Conservation (phyloP, 139 green algal genomes). For the Tetraselmis chui region DNA sequence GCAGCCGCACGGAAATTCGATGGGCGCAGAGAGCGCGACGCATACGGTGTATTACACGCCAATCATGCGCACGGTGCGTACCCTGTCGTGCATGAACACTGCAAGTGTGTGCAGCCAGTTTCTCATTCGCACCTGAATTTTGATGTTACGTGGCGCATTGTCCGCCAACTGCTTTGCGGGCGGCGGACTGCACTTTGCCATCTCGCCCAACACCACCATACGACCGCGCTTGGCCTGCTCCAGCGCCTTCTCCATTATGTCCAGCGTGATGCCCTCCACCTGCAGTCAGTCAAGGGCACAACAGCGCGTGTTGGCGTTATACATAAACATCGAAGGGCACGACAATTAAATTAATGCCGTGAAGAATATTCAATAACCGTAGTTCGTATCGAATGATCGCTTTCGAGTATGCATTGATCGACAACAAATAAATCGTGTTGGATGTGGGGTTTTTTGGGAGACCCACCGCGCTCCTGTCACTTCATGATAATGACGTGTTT, state of each 20-base stretch:
- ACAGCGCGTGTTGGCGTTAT: not conserved
- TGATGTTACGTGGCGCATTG: conserved; percentile 42
- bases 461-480: too few species aligned
- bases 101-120: too few species aligned
- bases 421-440: too few species aligned
- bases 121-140: not conserved
- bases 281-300: conserved; percentile 14
- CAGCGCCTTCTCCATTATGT: conserved; percentile 84
- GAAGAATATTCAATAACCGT: not conserved
- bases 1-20: too few species aligned
- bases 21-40: too few species aligned
- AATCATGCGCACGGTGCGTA: too few species aligned
- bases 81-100: too few species aligned
- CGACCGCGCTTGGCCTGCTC: conserved; percentile 51
- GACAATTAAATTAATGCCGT: not conserved
- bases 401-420: too few species aligned
- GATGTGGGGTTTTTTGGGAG: too few species aligned
- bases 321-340: not conserved
- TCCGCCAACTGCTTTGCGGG: conserved; percentile 42
- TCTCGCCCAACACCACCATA: conserved; percentile 71
- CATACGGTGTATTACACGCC: too few species aligned
- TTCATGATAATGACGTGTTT: too few species aligned
- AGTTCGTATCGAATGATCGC: too few species aligned
- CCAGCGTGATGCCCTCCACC: conserved; percentile 86
- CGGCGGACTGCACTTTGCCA: conserved; percentile 57